These are phyloP conservation scores for Silene conica DNA, from an alignment of 148 eudicot species.

Conservation along the genomic window DNA sequence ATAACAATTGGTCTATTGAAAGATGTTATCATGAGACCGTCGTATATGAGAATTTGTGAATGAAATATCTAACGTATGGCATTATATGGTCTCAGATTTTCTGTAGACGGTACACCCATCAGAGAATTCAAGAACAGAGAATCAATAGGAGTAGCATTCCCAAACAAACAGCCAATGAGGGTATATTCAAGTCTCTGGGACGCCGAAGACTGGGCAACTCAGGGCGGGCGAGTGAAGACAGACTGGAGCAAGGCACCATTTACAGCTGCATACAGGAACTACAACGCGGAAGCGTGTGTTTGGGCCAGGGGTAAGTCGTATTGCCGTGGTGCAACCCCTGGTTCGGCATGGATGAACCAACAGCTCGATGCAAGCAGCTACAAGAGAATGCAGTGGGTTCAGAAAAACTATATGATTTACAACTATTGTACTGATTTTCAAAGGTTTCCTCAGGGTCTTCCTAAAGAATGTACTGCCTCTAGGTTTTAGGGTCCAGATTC, in stretches of 20 bases:
- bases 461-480: slow-evolving; percentile 28
- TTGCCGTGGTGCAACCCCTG: slow-evolving; percentile 14
- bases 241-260: slow-evolving; percentile 46
- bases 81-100: slow-evolving; percentile 17
- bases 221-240: slow-evolving; percentile 37
- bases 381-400: slow-evolving; percentile 30
- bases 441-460: slow-evolving; percentile 39
- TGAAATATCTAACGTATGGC: not conserved
- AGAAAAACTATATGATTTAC: slow-evolving; percentile 38
- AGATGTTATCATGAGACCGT: not conserved
- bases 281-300: slow-evolving; percentile 30
- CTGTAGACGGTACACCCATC: slow-evolving; percentile 27
- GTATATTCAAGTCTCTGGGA: slow-evolving; percentile 33
- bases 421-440: slow-evolving; percentile 35
- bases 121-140: slow-evolving; percentile 33
- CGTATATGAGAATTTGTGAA: not conserved
- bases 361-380: slow-evolving; percentile 21
- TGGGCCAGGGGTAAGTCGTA: slow-evolving; percentile 21
- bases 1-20: no score
- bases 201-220: slow-evolving; percentile 34
- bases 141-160: slow-evolving; percentile 28
- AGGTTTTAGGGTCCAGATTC: slow-evolving; percentile 4
- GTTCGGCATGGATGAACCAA: slow-evolving; percentile 29
- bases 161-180: slow-evolving; percentile 28
- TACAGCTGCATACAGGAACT: slow-evolving; percentile 32